Evolutionary conservation across 148 eudicot species (phyloP), one percentile per base, ranked within the genome.

Genomic region (Cornus florida): DNA sequence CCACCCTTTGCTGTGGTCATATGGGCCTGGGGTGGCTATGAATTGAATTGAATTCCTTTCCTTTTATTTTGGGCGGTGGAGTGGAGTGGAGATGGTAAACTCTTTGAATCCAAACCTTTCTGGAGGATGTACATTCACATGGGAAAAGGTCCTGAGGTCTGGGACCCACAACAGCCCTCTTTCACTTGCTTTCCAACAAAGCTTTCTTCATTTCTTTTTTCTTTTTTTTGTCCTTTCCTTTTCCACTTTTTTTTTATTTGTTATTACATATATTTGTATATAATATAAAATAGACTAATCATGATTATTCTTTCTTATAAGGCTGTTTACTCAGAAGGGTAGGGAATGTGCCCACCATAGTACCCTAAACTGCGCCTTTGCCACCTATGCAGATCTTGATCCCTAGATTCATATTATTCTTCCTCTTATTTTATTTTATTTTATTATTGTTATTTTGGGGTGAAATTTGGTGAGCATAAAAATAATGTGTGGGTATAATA

Each of bases 161-260:
- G 65, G 85, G 84, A 48, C 82, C 85, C 76, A 43, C 6, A 62
- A 75, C 60, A 46, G 69, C 71, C 62, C 32, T 68, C 76, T 73
- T 78, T 19, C 50, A 60, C 48, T 81, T 76, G 76, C 83, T 82
- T 85, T 82, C 83, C 83, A 79, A 41, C 88, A 75, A 82, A 79
- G 85, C 81, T 72, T 82, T 77, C 81, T 70, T 43, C 73, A 39
- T 77, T 74, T 62, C 53, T 73, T 78, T 59, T 67, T 2, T 60
- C 16, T 77, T 74, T 62, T 65, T 73, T 78, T 59, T 67, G 0
- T 60, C 16, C 38, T 35, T 35, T 35, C 5, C 38, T 35, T 35
- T 35, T 35, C 38, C 38, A 35, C 38, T 35, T 2, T 35, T 35
- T 0, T 35, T 35, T 35, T 0, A 24, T 35, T 8, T 48, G 10